These are phyloP conservation scores for Tilletia caries DNA, from an alignment of 1,284 basidiomycete species.

Conservation along the genomic window DNA sequence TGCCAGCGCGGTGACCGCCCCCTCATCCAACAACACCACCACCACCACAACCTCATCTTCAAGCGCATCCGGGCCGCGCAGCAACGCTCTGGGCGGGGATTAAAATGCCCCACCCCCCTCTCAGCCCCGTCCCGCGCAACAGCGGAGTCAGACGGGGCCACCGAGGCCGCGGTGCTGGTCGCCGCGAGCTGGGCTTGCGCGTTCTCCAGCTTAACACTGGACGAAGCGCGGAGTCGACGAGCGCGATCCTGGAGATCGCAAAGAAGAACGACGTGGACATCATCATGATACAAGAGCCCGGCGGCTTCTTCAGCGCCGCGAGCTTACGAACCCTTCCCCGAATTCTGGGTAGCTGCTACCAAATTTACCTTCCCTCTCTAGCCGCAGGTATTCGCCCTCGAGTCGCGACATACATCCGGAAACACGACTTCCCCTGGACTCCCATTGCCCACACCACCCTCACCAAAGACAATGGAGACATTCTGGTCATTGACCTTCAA, in stretches of 20 bases:
- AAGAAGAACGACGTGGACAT: background rate
- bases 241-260: background rate
- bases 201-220: background rate
- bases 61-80: conserved; percentile 8
- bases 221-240: background rate
- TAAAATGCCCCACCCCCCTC: background rate
- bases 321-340: background rate
- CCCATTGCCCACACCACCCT: background rate
- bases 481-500: background rate
- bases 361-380: background rate
- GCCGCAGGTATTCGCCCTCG: background rate
- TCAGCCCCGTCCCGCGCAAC: background rate
- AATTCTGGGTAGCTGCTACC: background rate
- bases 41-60: background rate
- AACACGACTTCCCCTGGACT: background rate
- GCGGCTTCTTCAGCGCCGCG: background rate
- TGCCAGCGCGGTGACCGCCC: no score
- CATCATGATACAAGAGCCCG: conserved; percentile 1
- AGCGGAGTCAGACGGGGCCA: background rate
- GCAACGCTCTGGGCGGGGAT: background rate
- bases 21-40: background rate
- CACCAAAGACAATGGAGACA: background rate
- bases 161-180: background rate
- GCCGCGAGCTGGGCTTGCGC: background rate
- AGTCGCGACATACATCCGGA: background rate